Evolutionary conservation across 192 early-diverging fungal genomes (phyloP).

Genomic region (Gamsiella multidivaricata): DNA sequence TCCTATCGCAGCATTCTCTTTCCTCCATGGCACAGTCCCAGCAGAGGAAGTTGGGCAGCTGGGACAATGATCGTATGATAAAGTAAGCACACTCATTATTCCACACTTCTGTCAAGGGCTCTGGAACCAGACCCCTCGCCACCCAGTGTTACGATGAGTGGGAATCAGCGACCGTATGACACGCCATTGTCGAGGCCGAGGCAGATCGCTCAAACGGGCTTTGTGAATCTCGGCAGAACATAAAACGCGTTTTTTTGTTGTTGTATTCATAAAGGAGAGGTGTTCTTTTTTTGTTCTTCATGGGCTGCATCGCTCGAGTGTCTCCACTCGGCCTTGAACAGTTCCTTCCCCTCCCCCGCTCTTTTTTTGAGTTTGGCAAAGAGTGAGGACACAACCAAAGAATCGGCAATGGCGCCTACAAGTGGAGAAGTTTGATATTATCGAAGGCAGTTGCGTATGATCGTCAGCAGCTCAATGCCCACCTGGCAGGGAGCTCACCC

Average conservation of each 20-base stretch:
- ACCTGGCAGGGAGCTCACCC: not conserved
- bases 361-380: not conserved
- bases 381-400: not conserved
- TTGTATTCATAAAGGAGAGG: not conserved
- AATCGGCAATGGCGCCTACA: not conserved
- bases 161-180: too few species aligned
- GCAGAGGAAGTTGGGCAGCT: slow-evolving; percentile 52
- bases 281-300: not conserved
- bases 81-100: slow-evolving; percentile 39
- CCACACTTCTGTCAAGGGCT: not conserved
- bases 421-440: too few species aligned
- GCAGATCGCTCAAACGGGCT: too few species aligned
- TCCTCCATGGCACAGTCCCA: slow-evolving; percentile 55
- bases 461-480: not conserved
- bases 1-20: slow-evolving; percentile 34
- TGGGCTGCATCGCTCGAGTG: not conserved
- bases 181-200: too few species aligned
- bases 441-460: too few species aligned
- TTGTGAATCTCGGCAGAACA: not conserved
- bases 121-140: not conserved
- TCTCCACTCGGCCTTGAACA: not conserved
- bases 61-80: slow-evolving; percentile 54
- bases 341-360: not conserved
- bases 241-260: slow-evolving; percentile 6
- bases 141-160: not conserved